Evolutionary conservation across 1,139 yeast genomes (phyloP), one percentile per base, ranked within the genome.

Genomic region (Candida dubliniensis): DNA sequence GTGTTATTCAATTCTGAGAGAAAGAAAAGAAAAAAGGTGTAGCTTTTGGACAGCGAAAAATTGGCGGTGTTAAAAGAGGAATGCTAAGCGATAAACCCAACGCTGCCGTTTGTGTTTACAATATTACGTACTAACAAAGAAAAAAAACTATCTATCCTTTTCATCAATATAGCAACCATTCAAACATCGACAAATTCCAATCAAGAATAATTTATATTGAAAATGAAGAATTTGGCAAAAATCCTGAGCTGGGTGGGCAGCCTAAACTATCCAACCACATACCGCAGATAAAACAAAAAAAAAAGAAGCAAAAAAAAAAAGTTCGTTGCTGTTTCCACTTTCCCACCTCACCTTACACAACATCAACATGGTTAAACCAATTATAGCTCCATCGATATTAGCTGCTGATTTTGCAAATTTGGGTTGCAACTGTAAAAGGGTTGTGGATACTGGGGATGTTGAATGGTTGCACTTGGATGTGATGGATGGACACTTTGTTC

Each of bases 401-500:
- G 95, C 98, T n/a, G 86, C 95, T 41, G 96, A 93, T 62, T 93
- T 91, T 61, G 85, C 96, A 57, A 79, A 88, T 57, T 71, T 91
- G 52, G 97, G 96, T 41, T 81, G 89, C 54, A 93, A 90, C 52
- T 89, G 97, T 66, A 87, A 85, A 61, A 76, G 78, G 47, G 86
- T 91, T 69, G 82, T 88, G 55, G 80, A 82, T 50, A 76, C 84
- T 40, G 71, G 72, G 7, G 73, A 73, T 32, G 96, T 96, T 31
- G 96, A 93, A 57, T 93, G 99, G 99, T 81, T 95, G 51, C 99
- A 93, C 66, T 82, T 93, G 45, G 99, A 93, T 66, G 95, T 93
- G 42, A 93, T 93, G 99, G 99, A 93, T 64, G 98, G 99, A 44
- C 93, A 93, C 67, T 93, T 93, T 66, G 99, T 95, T 40, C 99